These are phyloP conservation scores for Tilletia walkeri DNA, from an alignment of 1,284 basidiomycete genomes.

Conservation along the genomic window DNA sequence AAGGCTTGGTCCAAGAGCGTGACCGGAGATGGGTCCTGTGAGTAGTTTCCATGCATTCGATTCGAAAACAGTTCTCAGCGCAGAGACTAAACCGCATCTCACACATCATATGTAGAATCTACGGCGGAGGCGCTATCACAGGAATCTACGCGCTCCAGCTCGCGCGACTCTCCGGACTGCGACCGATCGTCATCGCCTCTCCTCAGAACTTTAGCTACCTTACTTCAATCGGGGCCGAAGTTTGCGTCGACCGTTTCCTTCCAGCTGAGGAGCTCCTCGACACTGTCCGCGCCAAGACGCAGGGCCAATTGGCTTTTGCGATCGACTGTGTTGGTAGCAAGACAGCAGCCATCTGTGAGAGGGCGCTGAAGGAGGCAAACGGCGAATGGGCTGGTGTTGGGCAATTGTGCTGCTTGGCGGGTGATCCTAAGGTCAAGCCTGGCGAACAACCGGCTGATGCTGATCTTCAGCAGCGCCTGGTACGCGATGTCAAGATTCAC, in stretches of 20 bases:
- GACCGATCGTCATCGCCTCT: constrained; percentile 38
- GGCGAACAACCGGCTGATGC: constrained; percentile 12
- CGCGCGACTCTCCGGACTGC: constrained; percentile 29
- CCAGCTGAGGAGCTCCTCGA: constrained; percentile 22
- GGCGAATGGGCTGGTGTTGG: constrained; percentile 3
- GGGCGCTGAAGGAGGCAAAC: constrained; percentile 18
- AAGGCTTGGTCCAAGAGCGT: not conserved
- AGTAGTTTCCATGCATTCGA: constrained; percentile 15
- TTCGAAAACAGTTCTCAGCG: no score
- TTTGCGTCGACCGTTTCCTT: constrained; percentile 38
- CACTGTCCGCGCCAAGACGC: constrained; percentile 22
- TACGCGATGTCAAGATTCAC: constrained; percentile 30
- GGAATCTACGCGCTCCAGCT: constrained; percentile 46
- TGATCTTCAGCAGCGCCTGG: constrained; percentile 16
- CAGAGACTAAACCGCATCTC: no score
- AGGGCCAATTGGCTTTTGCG: constrained; percentile 31
- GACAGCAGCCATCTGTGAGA: constrained; percentile 32
- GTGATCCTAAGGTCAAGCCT: constrained; percentile 31
- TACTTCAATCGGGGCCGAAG: constrained; percentile 28
- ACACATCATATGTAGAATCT: constrained; percentile 23
- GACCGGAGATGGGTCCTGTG: constrained; percentile 34
- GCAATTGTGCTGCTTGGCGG: constrained; percentile 42
- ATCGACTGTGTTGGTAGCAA: constrained; percentile 43
- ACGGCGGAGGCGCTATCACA: constrained; percentile 46
- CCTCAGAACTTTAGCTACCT: constrained; percentile 39